Evolutionary conservation across 345 rosid genomes (phyloP).

Genomic region (Salix caprea): DNA sequence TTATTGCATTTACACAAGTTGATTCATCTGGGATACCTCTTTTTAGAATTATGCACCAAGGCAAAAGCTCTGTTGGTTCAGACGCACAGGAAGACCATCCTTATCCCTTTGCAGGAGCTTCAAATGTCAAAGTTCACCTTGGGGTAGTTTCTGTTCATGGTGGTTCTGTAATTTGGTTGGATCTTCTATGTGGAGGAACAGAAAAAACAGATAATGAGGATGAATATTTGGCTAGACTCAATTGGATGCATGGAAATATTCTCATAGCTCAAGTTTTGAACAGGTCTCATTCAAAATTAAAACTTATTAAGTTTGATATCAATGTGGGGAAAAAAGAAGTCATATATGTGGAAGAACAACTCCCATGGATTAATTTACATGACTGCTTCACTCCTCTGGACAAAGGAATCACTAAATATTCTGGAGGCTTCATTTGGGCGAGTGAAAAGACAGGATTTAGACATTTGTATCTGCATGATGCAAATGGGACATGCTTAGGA

Average conservation of each 20-base stretch:
- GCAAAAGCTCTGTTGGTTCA: slow-evolving; percentile 67
- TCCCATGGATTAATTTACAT: slow-evolving; percentile 77
- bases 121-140: slow-evolving; percentile 74
- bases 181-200: slow-evolving; percentile 72
- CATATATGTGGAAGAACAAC: slow-evolving; percentile 59
- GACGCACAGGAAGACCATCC: slow-evolving; percentile 93
- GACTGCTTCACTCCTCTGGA: slow-evolving; percentile 88
- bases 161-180: slow-evolving; percentile 78
- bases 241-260: slow-evolving; percentile 76
- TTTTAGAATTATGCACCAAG: slow-evolving; percentile 96
- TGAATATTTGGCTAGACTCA: slow-evolving; percentile 83
- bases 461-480: slow-evolving; percentile 81
- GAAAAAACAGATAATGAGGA: slow-evolving; percentile 41
- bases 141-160: slow-evolving; percentile 81
- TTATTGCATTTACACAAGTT: slow-evolving; percentile 75
- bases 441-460: slow-evolving; percentile 85
- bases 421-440: slow-evolving; percentile 94
- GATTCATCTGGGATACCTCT: slow-evolving; percentile 70
- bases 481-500: slow-evolving; percentile 65
- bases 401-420: slow-evolving; percentile 41
- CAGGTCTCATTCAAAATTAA: slow-evolving; percentile 65
- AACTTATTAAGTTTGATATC: slow-evolving; percentile 63
- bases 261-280: slow-evolving; percentile 70
- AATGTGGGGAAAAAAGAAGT: slow-evolving; percentile 62
- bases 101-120: slow-evolving; percentile 93